Conservation (phyloP, 2,329 filamentous ascomycete species). For the Paracamarosporium sp. region DNA sequence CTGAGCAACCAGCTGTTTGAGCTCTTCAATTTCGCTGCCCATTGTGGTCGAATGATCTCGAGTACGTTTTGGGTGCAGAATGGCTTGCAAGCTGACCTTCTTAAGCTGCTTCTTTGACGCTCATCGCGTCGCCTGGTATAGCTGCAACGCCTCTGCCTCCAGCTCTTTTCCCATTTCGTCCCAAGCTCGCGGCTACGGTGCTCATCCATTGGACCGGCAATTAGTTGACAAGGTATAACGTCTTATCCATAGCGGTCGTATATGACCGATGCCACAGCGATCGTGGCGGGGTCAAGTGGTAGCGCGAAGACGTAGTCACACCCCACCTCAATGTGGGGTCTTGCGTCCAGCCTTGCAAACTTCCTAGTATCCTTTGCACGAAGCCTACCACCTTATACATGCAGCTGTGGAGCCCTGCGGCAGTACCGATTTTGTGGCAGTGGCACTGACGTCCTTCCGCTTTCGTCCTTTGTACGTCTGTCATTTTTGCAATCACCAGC, state of each 20-base stretch:
- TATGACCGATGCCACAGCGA: constrained; percentile 26
- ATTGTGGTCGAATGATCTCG: constrained; percentile 20
- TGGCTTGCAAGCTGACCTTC: constrained; percentile 11
- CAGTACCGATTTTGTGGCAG: neutral
- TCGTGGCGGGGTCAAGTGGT: constrained; percentile 20
- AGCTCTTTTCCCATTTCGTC: constrained; percentile 12
- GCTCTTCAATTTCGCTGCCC: constrained; percentile 36
- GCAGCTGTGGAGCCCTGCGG: neutral
- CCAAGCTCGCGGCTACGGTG: constrained; percentile 15
- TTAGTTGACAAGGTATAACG: constrained; percentile 11
- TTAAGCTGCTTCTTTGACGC: constrained; percentile 17
- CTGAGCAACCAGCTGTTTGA: constrained; percentile 32
- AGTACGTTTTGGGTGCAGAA: neutral
- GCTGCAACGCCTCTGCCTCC: constrained; percentile 10
- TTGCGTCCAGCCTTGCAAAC: neutral
- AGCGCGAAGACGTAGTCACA: neutral
- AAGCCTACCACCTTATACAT: neutral
- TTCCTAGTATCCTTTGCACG: neutral
- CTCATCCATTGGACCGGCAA: constrained; percentile 21
- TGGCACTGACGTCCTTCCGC: no score
- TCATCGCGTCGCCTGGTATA: constrained; percentile 8
- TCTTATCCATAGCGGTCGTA: constrained; percentile 22
- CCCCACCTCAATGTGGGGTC: constrained; percentile 7
- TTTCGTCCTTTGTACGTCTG: neutral
- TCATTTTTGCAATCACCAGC: neutral